These are phyloP conservation scores for Ramularia endophylla DNA, from an alignment of 2,329 filamentous ascomycete species.

Conservation along the genomic window DNA sequence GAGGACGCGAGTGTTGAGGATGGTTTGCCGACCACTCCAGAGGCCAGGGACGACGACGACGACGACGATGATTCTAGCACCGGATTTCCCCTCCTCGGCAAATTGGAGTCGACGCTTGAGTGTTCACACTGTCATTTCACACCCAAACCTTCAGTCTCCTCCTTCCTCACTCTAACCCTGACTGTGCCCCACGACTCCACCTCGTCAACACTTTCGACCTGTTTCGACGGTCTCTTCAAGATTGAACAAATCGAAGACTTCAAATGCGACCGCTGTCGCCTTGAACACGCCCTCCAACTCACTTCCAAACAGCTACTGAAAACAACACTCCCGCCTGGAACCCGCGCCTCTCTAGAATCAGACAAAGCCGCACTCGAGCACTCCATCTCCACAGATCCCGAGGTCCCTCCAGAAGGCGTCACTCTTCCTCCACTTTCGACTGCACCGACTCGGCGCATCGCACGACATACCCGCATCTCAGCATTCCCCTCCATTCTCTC, in stretches of 20 bases:
- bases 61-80: constrained; percentile 48
- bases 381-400: constrained; percentile 75
- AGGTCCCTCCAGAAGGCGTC: constrained; percentile 66
- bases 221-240: constrained; percentile 91
- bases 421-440: constrained; percentile 65
- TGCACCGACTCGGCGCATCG: constrained; percentile 77
- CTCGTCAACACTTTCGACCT: constrained; percentile 75
- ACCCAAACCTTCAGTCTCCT: constrained; percentile 74
- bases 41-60: constrained; percentile 23
- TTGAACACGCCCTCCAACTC: constrained; percentile 68
- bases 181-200: constrained; percentile 71
- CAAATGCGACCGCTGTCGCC: constrained; percentile 85
- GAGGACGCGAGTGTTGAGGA: constrained; percentile 1
- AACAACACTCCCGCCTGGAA: constrained; percentile 46
- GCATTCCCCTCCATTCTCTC: constrained; percentile 84
- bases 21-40: constrained; percentile 20
- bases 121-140: constrained; percentile 86
- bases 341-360: constrained; percentile 38
- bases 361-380: constrained; percentile 61
- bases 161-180: constrained; percentile 86
- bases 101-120: constrained; percentile 89
- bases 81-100: constrained; percentile 87
- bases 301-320: constrained; percentile 56
- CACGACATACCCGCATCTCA: constrained; percentile 81
- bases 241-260: constrained; percentile 96